Percentiles rank a stretch among this genome's conserved stretches.
phyloP scores from a whole-genome alignment of 805 yeast genomes.

The Sugiyamaella boreocaroliniensis region DNA sequence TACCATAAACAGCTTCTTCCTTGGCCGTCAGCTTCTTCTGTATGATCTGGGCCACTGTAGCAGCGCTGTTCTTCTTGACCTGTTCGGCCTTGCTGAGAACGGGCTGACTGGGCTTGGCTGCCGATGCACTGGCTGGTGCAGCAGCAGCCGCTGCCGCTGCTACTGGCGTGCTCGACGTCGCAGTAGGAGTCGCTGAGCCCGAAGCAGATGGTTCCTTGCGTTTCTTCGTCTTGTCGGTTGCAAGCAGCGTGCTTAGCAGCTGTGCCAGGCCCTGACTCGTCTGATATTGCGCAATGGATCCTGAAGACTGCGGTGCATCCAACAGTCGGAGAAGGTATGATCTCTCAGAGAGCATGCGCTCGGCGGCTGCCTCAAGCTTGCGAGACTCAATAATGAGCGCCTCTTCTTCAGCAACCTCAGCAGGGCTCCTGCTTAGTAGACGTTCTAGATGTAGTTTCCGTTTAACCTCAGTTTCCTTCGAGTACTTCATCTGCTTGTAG shows the following conservation, averaged over 20 bases:
- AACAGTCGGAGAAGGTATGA: constrained; percentile 67
- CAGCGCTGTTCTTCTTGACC: constrained; percentile 16
- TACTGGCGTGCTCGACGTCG: constrained; percentile 30
- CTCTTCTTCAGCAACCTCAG: constrained; percentile 97
- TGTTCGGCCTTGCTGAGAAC: constrained; percentile 1
- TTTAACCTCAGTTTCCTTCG: constrained; percentile 64
- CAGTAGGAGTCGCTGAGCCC: constrained; percentile 10
- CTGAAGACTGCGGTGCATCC: constrained; percentile 76
- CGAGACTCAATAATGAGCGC: constrained; percentile 88
- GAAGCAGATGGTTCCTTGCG: constrained; percentile 22
- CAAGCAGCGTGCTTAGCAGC: constrained; percentile 70
- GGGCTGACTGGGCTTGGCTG: constrained; percentile 5
- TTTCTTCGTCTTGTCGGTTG: constrained; percentile 51
- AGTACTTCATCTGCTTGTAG: constrained; percentile 59
- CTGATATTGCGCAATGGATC: constrained; percentile 66
- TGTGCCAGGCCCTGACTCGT: constrained; percentile 87
- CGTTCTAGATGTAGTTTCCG: constrained; percentile 76
- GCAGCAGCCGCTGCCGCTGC: constrained; percentile 7
- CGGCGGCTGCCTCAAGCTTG: constrained; percentile 85
- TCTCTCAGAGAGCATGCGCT: constrained; percentile 78
- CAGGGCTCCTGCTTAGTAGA: constrained; percentile 77
- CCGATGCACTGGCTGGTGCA: background rate
- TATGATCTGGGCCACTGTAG: constrained; percentile 27
- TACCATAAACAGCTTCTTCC: constrained; percentile 81
- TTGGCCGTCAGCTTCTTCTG: constrained; percentile 57